phyloP scores from a whole-genome alignment of 805 yeast species.

The Limtongia smithiae region DNA sequence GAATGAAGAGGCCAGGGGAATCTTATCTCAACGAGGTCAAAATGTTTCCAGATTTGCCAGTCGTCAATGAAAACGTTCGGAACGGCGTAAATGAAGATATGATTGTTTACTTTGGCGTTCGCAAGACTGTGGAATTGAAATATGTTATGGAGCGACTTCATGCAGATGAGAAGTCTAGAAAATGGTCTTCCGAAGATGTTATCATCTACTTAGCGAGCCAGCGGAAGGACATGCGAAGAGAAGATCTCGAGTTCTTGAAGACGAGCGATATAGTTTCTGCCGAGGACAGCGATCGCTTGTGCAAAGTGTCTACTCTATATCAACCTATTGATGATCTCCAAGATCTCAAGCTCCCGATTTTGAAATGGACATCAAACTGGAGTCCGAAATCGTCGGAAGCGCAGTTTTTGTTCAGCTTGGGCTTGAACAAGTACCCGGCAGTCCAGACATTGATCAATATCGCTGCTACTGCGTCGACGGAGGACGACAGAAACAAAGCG shows the following conservation, averaged over 20 bases:
- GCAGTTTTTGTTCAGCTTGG: constrained; percentile 34
- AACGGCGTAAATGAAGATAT: constrained; percentile 29
- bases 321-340: constrained; percentile 35
- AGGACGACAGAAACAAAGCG: constrained; percentile 28
- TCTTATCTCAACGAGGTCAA: constrained; percentile 36
- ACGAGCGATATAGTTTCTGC: constrained; percentile 35
- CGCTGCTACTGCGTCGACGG: constrained; percentile 15
- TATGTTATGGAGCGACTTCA: constrained; percentile 38
- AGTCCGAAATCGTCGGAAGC: constrained; percentile 33
- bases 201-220: constrained; percentile 37
- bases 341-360: constrained; percentile 33
- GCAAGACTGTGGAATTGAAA: constrained; percentile 41
- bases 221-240: constrained; percentile 29
- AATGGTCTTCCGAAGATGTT: constrained; percentile 39
- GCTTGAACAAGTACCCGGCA: constrained; percentile 34
- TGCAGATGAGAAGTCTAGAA: constrained; percentile 28
- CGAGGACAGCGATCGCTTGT: constrained; percentile 24
- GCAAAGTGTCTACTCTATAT: constrained; percentile 33
- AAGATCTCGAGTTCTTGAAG: constrained; percentile 36
- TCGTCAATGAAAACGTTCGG: constrained; percentile 28
- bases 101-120: constrained; percentile 36
- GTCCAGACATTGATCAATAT: constrained; percentile 29
- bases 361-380: constrained; percentile 35
- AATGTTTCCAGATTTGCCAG: constrained; percentile 41
- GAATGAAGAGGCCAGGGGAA: constrained; percentile 38